Evolutionary conservation across 2,329 filamentous ascomycete genomes (phyloP).

Genomic region (Pseudogymnoascus sp.): DNA sequence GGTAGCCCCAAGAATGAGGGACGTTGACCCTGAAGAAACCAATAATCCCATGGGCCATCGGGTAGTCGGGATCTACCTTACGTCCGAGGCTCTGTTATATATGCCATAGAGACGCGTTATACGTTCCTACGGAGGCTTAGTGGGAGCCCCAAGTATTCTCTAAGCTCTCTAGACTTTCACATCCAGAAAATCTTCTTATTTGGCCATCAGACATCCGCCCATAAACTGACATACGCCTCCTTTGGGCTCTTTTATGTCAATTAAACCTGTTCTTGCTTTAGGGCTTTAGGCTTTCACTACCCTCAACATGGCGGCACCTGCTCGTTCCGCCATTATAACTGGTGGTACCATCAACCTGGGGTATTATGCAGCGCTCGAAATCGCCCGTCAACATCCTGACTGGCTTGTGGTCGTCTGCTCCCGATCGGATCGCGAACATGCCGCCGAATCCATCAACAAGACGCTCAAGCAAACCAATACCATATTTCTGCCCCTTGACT

Average conservation of each 20-base stretch:
- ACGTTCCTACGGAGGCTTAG: not conserved
- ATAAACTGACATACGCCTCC: not conserved
- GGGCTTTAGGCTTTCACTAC: not conserved
- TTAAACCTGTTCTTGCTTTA: not conserved
- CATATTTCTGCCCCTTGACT: conserved; percentile 36
- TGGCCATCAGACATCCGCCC: not conserved
- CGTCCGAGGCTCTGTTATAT: not conserved
- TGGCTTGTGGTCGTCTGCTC: conserved; percentile 36
- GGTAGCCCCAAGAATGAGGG: not conserved
- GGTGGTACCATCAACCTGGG: conserved; percentile 39
- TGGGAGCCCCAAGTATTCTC: not conserved
- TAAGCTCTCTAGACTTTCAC: not conserved
- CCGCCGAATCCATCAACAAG: conserved; percentile 37
- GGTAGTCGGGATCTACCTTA: not conserved
- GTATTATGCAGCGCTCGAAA: conserved; percentile 33
- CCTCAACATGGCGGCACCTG: not conserved
- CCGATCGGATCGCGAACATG: conserved; percentile 33
- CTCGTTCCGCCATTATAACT: conserved; percentile 32
- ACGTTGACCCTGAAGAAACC: not conserved
- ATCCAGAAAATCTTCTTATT: not conserved
- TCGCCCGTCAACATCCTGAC: conserved; percentile 35
- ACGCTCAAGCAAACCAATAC: conserved; percentile 33
- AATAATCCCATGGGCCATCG: not conserved
- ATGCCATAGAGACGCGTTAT: not conserved
- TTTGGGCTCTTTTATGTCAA: not conserved